A percentile compares a stretch with the other conserved stretches of the same genome.
These are phyloP conservation scores for Urtica urens DNA, from an alignment of 306 rosid genomes.

Conservation along the genomic window DNA sequence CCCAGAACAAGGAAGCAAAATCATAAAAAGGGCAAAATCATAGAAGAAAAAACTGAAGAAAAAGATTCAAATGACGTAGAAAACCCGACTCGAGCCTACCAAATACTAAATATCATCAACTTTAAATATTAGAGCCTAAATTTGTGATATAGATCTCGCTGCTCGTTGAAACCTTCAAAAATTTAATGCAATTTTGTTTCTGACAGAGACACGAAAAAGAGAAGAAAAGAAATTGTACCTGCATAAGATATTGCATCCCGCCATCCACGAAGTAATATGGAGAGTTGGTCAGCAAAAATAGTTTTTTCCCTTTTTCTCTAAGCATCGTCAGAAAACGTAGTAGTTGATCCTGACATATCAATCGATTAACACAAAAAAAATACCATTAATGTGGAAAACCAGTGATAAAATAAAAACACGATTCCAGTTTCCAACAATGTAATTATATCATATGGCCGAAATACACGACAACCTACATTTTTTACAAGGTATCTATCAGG, in stretches of 20 bases:
- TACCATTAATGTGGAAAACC: too few relatives aligned
- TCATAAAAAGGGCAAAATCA: too few relatives aligned
- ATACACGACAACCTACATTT: constrained; percentile 35
- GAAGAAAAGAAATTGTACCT: constrained; percentile 33
- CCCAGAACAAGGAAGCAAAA: too few relatives aligned
- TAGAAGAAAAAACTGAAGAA: too few relatives aligned
- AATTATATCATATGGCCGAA: constrained; percentile 7
- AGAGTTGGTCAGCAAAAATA: constrained; percentile 88
- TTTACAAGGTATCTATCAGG: constrained; percentile 67
- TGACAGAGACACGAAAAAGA: neutral
- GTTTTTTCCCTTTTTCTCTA: constrained; percentile 84
- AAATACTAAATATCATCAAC: too few relatives aligned
- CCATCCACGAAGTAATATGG: constrained; percentile 90
- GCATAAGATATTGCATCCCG: constrained; percentile 84
- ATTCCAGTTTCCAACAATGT: constrained; percentile 8
- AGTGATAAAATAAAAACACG: neutral
- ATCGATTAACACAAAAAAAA: constrained; percentile 16
- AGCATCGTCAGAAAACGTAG: constrained; percentile 70
- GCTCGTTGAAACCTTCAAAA: too few relatives aligned
- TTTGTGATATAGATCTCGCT: too few relatives aligned
- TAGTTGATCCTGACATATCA: constrained; percentile 52
- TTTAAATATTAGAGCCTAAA: too few relatives aligned
- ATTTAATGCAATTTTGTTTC: too few relatives aligned
- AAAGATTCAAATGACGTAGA: too few relatives aligned
- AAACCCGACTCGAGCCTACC: too few relatives aligned